phyloP scores from a whole-genome alignment of 1,284 basidiomycete genomes.

The Tremellales sp. region DNA sequence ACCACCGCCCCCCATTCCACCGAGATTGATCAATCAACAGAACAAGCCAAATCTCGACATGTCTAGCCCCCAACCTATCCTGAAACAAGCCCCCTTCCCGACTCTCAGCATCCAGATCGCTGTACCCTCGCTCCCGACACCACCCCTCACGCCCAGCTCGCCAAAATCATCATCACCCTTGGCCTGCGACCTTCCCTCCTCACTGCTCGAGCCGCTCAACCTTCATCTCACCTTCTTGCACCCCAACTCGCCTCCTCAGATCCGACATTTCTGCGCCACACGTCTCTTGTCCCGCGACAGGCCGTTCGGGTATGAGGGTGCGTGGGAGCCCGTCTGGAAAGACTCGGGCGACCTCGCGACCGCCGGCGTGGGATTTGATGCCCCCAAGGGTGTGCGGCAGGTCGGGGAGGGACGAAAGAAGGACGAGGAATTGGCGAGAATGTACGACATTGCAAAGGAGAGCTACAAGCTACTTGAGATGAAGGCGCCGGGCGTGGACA shows the following conservation, averaged over 20 bases:
- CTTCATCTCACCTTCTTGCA: slow-evolving; percentile 24
- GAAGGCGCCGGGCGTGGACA: slow-evolving; percentile 3
- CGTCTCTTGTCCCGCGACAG: slow-evolving; percentile 28
- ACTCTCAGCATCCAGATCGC: neutral
- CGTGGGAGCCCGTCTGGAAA: slow-evolving; percentile 22
- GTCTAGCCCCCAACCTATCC: too few relatives aligned
- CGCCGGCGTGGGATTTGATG: slow-evolving; percentile 28
- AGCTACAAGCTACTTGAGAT: slow-evolving; percentile 23
- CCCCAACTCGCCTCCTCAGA: slow-evolving; percentile 17
- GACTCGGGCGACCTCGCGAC: slow-evolving; percentile 19
- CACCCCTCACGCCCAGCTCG: too few relatives aligned
- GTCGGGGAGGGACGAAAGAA: slow-evolving; percentile 17
- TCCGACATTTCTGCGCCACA: slow-evolving; percentile 28
- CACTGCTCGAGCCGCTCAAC: slow-evolving; percentile 11
- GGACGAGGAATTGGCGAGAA: slow-evolving; percentile 27
- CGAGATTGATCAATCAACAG: too few relatives aligned
- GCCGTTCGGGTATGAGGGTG: slow-evolving; percentile 25
- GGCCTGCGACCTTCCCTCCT: too few relatives aligned
- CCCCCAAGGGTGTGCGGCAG: slow-evolving; percentile 18
- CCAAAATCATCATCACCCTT: too few relatives aligned
- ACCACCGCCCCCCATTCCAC: too few relatives aligned
- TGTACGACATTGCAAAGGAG: slow-evolving; percentile 28
- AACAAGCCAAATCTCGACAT: too few relatives aligned
- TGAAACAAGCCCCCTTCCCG: neutral
- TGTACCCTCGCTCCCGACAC: too few relatives aligned